Percentiles rank a stretch among this genome's conserved stretches.
These are phyloP conservation scores for Licmophora abbreviata DNA, from an alignment of 108 stramenopile species.

Conservation along the genomic window DNA sequence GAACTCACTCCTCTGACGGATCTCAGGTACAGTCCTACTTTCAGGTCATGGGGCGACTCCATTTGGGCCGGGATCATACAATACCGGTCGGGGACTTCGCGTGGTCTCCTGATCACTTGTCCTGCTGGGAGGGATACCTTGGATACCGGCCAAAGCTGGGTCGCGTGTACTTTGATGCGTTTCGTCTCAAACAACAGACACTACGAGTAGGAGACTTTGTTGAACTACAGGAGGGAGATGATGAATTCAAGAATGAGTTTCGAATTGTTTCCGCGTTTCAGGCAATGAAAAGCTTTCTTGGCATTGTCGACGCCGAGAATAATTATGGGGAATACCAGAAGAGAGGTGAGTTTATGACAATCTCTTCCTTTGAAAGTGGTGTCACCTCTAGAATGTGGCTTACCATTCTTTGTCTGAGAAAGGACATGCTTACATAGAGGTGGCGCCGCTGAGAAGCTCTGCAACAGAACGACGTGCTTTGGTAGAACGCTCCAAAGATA, in stretches of 20 bases:
- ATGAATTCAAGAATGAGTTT: neutral
- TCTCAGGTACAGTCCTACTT: too few relatives aligned
- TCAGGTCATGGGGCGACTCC: too few relatives aligned
- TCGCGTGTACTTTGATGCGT: neutral
- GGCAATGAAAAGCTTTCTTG: neutral
- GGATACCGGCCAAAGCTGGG: slow-evolving; percentile 1
- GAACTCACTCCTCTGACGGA: too few relatives aligned
- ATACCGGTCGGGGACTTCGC: too few relatives aligned
- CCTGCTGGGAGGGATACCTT: neutral
- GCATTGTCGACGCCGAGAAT: neutral
- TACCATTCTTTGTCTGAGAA: neutral
- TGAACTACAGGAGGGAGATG: neutral
- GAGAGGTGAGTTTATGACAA: neutral
- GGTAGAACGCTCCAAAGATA: too few relatives aligned
- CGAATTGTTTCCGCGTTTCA: neutral
- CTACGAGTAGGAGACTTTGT: slow-evolving; percentile 1
- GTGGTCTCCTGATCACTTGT: too few relatives aligned
- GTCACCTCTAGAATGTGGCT: neutral
- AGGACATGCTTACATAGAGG: slow-evolving; percentile 3
- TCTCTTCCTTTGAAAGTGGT: neutral
- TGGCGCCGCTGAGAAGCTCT: too few relatives aligned
- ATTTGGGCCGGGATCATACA: too few relatives aligned
- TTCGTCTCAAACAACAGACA: neutral
- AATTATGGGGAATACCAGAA: neutral
- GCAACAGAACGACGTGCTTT: too few relatives aligned